Evolutionary conservation across 2,329 filamentous ascomycete genomes (phyloP), one percentile per base, ranked within the genome.

Genomic region (Venturia oleaginea): DNA sequence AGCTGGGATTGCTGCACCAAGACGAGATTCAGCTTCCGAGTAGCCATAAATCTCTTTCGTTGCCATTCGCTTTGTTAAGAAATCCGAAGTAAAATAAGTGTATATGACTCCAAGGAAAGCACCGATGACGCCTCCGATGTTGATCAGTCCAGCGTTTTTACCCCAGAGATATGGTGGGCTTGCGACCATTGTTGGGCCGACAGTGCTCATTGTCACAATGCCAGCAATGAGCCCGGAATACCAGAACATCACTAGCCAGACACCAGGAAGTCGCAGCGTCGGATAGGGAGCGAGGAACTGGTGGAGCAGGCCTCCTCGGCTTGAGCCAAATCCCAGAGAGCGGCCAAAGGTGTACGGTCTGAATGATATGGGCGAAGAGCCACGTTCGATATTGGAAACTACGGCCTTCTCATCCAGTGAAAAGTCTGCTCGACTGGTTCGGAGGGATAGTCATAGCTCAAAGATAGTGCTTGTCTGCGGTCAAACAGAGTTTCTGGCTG

Each of bases 91-190:
- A 42, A 77, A 66, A 66, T 75, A 78, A 0, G 75, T 76, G 60
- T 74, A 72, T 3, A 71, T 59, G 34, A 71, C 72, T 24, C 76
- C 77, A 1, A 78, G 64, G 6, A 74, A 32, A 11, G 72, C 67
- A 3, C 76, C 76, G 38, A 78, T 67, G 15, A 77, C 54, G 54
- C 74, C 74, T 13, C 76, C 76, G 4, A 76, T 61, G 61, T 75
- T 76, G 65, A 77, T 70, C 10, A 78, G 67, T 0, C 77, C 76
- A 17, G 72, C 73, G 34, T 76, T 68, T 7, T 71, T 68, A 24
- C 75, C 76, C 77, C 76, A 79, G 1, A 76, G 71, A 63, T 78
- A 78, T 0, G 76, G 77, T 15, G 76, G 77, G 8, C 66, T 67
- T 6, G 74, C 69, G 2, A 78, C 70, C 1, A 78, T 61, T 61